Conservation (phyloP, 306 rosid species). For the Ziziphus jujuba region DNA sequence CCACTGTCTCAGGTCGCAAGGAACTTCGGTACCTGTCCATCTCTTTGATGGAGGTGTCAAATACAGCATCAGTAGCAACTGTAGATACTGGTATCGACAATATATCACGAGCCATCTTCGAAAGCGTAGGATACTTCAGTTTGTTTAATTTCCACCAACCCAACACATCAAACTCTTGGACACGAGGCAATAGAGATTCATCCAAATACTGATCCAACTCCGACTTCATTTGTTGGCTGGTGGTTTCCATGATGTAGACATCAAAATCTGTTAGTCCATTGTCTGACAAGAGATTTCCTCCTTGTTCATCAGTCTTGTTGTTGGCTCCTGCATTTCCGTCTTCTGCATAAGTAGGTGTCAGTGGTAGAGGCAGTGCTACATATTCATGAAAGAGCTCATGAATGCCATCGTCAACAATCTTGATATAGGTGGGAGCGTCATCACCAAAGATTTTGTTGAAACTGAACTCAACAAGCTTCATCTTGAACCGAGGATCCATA, state of each 20-base stretch:
- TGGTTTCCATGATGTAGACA: slow-evolving; percentile 89
- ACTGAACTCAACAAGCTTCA: slow-evolving; percentile 96
- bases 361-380: slow-evolving; percentile 72
- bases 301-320: slow-evolving; percentile 42
- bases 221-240: slow-evolving; percentile 80
- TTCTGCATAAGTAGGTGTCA: slow-evolving; percentile 77
- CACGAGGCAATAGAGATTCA: slow-evolving; percentile 81
- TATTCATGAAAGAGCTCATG: slow-evolving; percentile 90
- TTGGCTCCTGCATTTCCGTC: slow-evolving; percentile 54
- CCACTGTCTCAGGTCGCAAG: slow-evolving; percentile 79
- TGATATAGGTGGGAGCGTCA: slow-evolving; percentile 62
- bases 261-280: slow-evolving; percentile 88
- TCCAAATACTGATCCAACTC: slow-evolving; percentile 92
- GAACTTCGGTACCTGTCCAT: slow-evolving; percentile 81
- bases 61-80: slow-evolving; percentile 56
- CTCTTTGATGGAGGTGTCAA: slow-evolving; percentile 53
- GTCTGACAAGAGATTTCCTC: slow-evolving; percentile 60
- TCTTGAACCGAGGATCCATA: slow-evolving; percentile 96
- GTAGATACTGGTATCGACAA: slow-evolving; percentile 68
- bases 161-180: slow-evolving; percentile 72
- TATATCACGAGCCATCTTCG: slow-evolving; percentile 93
- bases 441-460: slow-evolving; percentile 80
- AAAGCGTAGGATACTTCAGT: slow-evolving; percentile 87
- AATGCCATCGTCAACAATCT: slow-evolving; percentile 81
- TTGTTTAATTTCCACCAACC: slow-evolving; percentile 98